These are phyloP conservation scores for Alternaria brassicae DNA, from an alignment of 2,329 filamentous ascomycete genomes.

Conservation along the genomic window DNA sequence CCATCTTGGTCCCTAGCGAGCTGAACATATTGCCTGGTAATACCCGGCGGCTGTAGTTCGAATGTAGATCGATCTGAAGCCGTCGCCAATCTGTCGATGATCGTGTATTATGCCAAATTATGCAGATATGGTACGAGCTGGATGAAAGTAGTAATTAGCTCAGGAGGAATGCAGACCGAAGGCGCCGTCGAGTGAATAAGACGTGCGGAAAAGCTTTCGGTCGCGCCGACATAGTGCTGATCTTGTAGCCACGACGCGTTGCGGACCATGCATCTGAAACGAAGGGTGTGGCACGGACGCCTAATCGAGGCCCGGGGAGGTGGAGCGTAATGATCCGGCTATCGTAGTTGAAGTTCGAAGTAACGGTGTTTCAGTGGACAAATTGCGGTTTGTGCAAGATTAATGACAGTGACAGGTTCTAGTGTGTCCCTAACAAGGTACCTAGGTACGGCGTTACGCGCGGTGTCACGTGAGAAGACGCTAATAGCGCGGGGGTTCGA, in stretches of 20 bases:
- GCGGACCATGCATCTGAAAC: conserved; percentile 36
- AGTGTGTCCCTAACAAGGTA: not conserved
- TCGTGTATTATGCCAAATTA: not conserved
- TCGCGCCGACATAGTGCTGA: conserved; percentile 25
- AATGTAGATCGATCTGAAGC: not conserved
- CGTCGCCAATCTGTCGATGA: not conserved
- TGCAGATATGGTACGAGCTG: conserved; percentile 2
- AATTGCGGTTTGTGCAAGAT: not conserved
- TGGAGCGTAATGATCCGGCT: conserved; percentile 4
- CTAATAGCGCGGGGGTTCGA: not conserved
- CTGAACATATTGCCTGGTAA: conserved; percentile 58
- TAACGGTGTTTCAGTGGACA: not conserved
- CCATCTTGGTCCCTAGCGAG: conserved; percentile 64
- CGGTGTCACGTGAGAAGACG: conserved; percentile 7
- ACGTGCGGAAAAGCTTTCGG: conserved; percentile 12
- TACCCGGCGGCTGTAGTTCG: not conserved
- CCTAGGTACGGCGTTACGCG: not conserved
- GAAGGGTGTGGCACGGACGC: conserved; percentile 37
- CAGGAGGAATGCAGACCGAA: not conserved
- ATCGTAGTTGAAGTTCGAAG: not conserved
- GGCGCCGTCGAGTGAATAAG: conserved; percentile 5
- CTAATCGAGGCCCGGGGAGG: conserved; percentile 6
- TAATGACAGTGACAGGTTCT: no score
- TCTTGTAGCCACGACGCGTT: conserved; percentile 29
- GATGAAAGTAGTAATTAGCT: not conserved